A percentile compares a stretch with the other conserved stretches of the same genome.
Conservation (phyloP, 2,329 filamentous ascomycete genomes). For the Penicillium sp. region DNA sequence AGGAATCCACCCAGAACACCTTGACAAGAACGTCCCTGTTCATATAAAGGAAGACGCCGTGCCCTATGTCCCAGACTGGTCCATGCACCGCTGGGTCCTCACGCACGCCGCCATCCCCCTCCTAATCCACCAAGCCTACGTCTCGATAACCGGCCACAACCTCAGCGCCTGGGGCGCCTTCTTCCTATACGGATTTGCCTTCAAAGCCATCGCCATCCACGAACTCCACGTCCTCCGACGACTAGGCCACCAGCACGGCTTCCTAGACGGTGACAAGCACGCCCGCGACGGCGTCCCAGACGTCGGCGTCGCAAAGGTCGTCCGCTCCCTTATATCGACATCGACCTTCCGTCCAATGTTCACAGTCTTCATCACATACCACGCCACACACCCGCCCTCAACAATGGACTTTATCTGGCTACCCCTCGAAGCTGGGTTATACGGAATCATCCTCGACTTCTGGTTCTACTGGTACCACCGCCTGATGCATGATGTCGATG, state of each 20-base stretch:
- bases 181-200: conserved; percentile 21
- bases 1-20: conserved; percentile 21
- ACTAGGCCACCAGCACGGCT: conserved; percentile 24
- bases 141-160: conserved; percentile 22
- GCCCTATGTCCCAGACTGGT: conserved; percentile 24
- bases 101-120: conserved; percentile 23
- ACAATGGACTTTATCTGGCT: conserved; percentile 24
- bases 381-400: conserved; percentile 12
- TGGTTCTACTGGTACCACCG: conserved; percentile 32
- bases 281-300: conserved; percentile 27
- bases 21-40: conserved; percentile 20
- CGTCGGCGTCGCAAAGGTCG: conserved; percentile 26
- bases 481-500: conserved; percentile 23
- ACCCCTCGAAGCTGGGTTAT: conserved; percentile 21
- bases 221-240: conserved; percentile 26
- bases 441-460: conserved; percentile 28
- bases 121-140: conserved; percentile 24
- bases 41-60: conserved; percentile 23
- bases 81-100: conserved; percentile 26
- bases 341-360: conserved; percentile 27
- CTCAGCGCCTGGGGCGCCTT: conserved; percentile 20
- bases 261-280: conserved; percentile 28
- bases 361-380: conserved; percentile 25
- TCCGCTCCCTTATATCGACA: conserved; percentile 23
- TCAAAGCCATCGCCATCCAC: conserved; percentile 27